Evolutionary conservation across 441 rosid genomes (phyloP), one percentile per base, ranked within the genome.

Genomic region (Hura crepitans): DNA sequence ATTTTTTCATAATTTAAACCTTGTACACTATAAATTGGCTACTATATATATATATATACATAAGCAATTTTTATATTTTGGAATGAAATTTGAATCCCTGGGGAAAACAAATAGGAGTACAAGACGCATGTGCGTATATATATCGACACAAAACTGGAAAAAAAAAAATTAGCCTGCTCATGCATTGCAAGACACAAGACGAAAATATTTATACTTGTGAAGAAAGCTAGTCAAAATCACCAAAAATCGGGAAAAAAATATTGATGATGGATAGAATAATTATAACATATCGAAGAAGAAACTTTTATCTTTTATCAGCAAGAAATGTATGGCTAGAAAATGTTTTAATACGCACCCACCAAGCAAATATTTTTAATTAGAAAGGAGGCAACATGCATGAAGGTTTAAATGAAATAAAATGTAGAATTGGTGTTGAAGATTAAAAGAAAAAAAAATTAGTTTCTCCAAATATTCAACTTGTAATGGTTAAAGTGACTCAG

Each of bases 1-100:
- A 68, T 64, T 60, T 59, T 62, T 10, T 46, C 6, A 54, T 43
- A 39, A 60, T 58, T 62, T 65, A 56, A 77, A 75, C 77, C 73
- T 70, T 70, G 67, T 43, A 77, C 74, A 20, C 15, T 27, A 65
- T 49, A 50, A 42, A 7, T 47, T 57, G 3, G 3, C 37, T 10
- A 28, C 3, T 0, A 23, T 50, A 20, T 15, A 68, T 42, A 31
- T 12, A 33, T 22, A 35, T 50, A 60, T 69, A 46, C n/a, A 33
- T 13, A 15, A 20, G 12, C 18, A n/a, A 12, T 58, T 11, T 5
- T 14, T 58, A 31, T 30, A 11, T 12, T 30, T 25, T 4, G 3
- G 30, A 27, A 37, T 12, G 0, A 56, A 23, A 35, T 15, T n/a
- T 27, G 8, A 43, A 55, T 3, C 14, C 14, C 1, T 39, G 23